Evolutionary conservation across 2,329 filamentous ascomycete genomes (phyloP).

Genomic region (Zarea fungicola): DNA sequence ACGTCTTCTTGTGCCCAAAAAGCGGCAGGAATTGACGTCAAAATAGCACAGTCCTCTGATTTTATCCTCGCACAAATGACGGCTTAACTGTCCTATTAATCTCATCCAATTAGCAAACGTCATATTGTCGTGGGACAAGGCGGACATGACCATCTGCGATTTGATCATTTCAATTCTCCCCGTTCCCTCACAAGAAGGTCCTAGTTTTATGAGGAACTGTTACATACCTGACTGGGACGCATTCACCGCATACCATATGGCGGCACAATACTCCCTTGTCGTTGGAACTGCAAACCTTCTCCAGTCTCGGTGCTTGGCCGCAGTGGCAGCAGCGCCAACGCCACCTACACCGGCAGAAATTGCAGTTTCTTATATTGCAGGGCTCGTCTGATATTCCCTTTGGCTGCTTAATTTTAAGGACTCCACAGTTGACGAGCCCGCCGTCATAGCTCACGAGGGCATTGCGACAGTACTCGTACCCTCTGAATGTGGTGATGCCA

Average conservation of each 20-base stretch:
- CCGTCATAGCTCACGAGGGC: background rate
- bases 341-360: slow-evolving; percentile 7
- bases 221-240: no score
- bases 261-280: background rate
- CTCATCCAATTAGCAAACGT: no score
- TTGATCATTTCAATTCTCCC: no score
- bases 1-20: no score
- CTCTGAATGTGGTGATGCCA: background rate
- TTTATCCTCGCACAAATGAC: no score
- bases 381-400: background rate
- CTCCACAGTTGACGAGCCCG: background rate
- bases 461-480: background rate
- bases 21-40: no score
- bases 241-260: slow-evolving; percentile 3
- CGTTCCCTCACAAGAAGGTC: no score
- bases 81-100: no score
- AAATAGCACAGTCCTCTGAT: no score
- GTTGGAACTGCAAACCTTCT: background rate
- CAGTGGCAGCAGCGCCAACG: slow-evolving; percentile 10
- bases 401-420: background rate
- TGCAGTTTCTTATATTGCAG: background rate
- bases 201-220: no score
- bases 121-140: no score
- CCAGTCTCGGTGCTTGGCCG: slow-evolving; percentile 2
- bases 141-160: no score